phyloP scores from a whole-genome alignment of 169 alveolate species.

The Amoebophrya sp. region DNA sequence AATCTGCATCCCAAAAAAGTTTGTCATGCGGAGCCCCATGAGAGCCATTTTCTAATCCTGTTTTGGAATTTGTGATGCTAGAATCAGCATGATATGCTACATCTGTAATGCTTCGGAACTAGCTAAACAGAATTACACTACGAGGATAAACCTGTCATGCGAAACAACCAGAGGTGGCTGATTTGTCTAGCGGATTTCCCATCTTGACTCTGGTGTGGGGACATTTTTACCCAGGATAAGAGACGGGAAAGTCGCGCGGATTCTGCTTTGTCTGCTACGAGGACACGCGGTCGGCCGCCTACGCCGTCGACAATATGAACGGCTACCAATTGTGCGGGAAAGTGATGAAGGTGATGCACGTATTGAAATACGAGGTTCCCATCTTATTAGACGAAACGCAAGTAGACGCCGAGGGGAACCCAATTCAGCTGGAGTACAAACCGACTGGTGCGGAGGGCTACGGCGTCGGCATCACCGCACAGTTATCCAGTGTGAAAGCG shows the following conservation, averaged over 20 bases:
- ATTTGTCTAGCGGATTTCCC: too few species aligned
- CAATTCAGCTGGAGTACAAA: conserved; percentile 51
- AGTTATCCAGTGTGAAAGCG: not conserved
- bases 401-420: conserved; percentile 43
- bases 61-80: too few species aligned
- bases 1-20: too few species aligned
- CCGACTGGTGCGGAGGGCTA: conserved; percentile 70
- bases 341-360: conserved; percentile 87
- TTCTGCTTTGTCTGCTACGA: conserved; percentile 89
- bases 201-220: too few species aligned
- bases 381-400: not conserved
- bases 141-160: too few species aligned
- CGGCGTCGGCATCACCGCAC: conserved; percentile 58
- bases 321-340: conserved; percentile 78
- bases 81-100: too few species aligned
- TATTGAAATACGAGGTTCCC: conserved; percentile 62
- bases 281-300: conserved; percentile 87
- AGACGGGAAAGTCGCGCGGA: conserved; percentile 77
- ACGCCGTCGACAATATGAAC: conserved; percentile 94
- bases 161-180: too few species aligned
- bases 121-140: too few species aligned
- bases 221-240: too few species aligned
- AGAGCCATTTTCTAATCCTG: too few species aligned
- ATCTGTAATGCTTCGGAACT: too few species aligned
- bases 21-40: too few species aligned